These are phyloP conservation scores for Mycena alexandri DNA, from an alignment of 768 basidiomycete genomes.

Conservation along the genomic window DNA sequence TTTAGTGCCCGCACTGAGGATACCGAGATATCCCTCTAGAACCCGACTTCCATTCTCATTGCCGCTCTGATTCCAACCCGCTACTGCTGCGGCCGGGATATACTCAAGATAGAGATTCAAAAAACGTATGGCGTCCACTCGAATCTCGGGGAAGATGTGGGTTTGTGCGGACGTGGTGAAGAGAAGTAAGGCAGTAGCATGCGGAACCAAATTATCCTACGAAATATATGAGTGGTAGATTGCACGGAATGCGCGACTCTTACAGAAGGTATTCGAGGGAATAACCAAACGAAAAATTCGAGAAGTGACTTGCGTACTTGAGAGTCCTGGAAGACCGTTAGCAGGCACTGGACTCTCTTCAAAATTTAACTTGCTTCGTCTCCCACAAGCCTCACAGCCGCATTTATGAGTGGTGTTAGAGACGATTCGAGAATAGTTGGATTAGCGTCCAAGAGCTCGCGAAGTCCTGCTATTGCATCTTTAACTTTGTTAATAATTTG, in stretches of 20 bases:
- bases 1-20: conserved; percentile 76
- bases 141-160: conserved; percentile 95
- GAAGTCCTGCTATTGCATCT: conserved; percentile 83
- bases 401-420: conserved; percentile 68
- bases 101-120: conserved; percentile 79
- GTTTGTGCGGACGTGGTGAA: conserved; percentile 93
- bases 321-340: conserved; percentile 69
- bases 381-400: conserved; percentile 76
- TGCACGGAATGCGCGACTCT: conserved; percentile 31
- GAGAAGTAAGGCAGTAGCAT: conserved; percentile 80
- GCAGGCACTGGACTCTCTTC: conserved; percentile 12
- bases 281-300: conserved; percentile 78
- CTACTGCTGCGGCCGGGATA: conserved; percentile 75
- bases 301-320: conserved; percentile 81
- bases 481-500: neutral
- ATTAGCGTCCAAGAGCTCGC: conserved; percentile 77
- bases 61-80: conserved; percentile 72
- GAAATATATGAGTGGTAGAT: conserved; percentile 10
- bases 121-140: conserved; percentile 89
- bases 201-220: conserved; percentile 80
- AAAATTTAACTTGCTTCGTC: conserved; percentile 73
- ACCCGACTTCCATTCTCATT: conserved; percentile 71
- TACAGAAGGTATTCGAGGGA: conserved; percentile 74
- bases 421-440: conserved; percentile 65
- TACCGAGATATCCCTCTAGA: conserved; percentile 84